phyloP scores from a whole-genome alignment of 306 rosid genomes.

The Vachellia collinsii region DNA sequence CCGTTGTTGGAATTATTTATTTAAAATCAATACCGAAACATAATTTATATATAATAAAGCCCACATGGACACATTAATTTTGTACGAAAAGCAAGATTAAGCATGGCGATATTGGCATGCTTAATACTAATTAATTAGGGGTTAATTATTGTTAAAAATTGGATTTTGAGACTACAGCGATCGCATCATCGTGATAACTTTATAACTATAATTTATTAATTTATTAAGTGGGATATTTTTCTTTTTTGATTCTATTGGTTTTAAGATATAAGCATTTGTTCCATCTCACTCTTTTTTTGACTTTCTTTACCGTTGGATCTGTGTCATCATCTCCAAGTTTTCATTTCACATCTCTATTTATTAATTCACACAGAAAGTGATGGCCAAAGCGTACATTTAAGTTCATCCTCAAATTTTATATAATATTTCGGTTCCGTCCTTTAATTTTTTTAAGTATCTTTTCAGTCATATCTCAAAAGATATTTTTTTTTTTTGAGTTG shows the following conservation, averaged over 20 bases:
- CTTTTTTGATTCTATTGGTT: constrained; percentile 21
- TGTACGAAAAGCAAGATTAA: not conserved
- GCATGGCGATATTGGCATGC: not conserved
- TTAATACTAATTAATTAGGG: not conserved
- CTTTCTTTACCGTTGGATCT: not conserved
- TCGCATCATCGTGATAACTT: not conserved
- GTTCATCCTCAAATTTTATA: not conserved
- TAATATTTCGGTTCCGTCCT: no score
- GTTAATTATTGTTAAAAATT: not conserved
- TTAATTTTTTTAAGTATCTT: no score
- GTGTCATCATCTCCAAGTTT: not conserved
- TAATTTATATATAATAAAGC: constrained; percentile 8
- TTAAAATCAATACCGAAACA: not conserved
- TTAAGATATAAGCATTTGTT: constrained; percentile 32
- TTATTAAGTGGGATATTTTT: not conserved
- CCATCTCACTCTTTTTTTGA: constrained; percentile 11
- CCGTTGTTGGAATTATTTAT: not conserved
- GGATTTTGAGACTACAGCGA: not conserved
- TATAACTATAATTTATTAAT: not conserved
- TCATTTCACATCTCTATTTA: not conserved
- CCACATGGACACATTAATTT: not conserved
- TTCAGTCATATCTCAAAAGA: no score
- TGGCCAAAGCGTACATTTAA: no score
- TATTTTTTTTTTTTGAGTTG: no score
- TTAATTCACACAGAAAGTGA: not conserved